These are phyloP conservation scores for Plantago coronopus DNA, from an alignment of 305 asterid species.

Conservation along the genomic window DNA sequence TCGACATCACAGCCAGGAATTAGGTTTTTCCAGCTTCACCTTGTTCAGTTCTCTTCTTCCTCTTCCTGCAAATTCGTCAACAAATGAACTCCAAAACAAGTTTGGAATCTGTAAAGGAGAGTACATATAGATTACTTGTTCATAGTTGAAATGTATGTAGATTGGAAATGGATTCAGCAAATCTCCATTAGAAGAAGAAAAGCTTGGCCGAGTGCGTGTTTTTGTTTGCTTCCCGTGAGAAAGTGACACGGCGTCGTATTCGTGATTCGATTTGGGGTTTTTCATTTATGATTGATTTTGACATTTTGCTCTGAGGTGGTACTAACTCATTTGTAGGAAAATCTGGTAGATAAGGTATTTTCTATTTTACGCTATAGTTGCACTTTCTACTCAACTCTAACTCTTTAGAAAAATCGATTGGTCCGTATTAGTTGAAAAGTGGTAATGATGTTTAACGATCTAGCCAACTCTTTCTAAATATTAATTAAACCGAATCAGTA, in stretches of 20 bases:
- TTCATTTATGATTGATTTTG: neutral
- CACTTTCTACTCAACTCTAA: no score
- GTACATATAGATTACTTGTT: neutral
- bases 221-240: no score
- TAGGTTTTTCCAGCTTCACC: neutral
- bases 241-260: neutral
- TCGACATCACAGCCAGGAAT: slow-evolving; percentile 31
- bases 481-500: no score
- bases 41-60: neutral
- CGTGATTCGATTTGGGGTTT: neutral
- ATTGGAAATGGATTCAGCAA: neutral
- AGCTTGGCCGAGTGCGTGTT: neutral
- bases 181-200: neutral
- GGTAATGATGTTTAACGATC: no score
- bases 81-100: slow-evolving; percentile 1
- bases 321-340: no score
- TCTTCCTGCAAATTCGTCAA: neutral
- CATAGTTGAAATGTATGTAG: neutral
- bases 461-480: no score
- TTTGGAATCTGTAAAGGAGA: neutral
- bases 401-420: no score
- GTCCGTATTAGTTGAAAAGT: no score
- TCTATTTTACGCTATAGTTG: no score
- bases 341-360: no score
- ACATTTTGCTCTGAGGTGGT: no score